Evolutionary conservation across 2,329 filamentous ascomycete species (phyloP).

Genomic region (Claviceps sp.): DNA sequence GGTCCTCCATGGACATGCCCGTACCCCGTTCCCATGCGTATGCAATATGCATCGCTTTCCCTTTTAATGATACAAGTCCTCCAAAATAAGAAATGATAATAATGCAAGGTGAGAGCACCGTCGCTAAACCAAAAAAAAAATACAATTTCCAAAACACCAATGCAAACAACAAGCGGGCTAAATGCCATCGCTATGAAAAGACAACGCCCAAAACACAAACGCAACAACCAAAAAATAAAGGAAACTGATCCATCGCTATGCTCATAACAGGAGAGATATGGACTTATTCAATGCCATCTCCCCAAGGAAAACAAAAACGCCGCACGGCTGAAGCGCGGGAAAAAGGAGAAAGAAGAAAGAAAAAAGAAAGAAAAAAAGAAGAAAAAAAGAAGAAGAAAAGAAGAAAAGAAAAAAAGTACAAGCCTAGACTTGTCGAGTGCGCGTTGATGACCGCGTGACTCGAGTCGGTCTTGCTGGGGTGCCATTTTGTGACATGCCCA

Average conservation of each 20-base stretch:
- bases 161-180: no score
- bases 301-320: neutral
- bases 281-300: neutral
- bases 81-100: neutral
- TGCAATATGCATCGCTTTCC: slow-evolving; percentile 3
- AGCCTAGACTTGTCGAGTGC: slow-evolving; percentile 3
- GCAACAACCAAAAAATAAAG: neutral
- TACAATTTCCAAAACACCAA: neutral
- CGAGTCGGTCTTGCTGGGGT: slow-evolving; percentile 21
- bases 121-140: neutral
- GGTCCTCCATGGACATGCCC: neutral
- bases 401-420: neutral
- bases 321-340: neutral
- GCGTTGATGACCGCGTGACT: slow-evolving; percentile 16
- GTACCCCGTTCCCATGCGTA: neutral
- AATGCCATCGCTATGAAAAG: no score
- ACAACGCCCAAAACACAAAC: no score
- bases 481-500: slow-evolving; percentile 21
- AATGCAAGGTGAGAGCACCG: neutral
- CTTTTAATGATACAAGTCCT: neutral
- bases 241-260: neutral
- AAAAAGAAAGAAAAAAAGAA: neutral
- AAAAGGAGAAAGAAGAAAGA: neutral
- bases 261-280: neutral
- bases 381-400: neutral